A percentile compares a stretch with the other conserved stretches of the same genome.
Conservation (phyloP, 805 yeast genomes). For the Ogataea methanolica region DNA sequence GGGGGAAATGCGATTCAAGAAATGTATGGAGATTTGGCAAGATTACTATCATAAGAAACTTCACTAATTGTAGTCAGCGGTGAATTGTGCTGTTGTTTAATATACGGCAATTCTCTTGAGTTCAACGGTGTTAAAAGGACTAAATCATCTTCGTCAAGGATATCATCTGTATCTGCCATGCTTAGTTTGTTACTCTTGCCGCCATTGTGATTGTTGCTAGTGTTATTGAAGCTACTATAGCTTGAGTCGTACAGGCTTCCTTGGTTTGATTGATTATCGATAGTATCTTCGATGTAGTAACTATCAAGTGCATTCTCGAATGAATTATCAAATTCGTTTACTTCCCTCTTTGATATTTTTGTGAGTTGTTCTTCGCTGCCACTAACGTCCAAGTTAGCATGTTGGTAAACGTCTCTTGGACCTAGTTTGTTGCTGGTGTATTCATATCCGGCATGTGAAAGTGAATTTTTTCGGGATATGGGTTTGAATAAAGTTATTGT, state of each 20-base stretch:
- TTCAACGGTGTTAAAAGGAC: slow-evolving; percentile 13
- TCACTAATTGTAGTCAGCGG: slow-evolving; percentile 29
- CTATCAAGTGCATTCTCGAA: no score
- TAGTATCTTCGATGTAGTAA: no score
- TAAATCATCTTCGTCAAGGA: slow-evolving; percentile 3
- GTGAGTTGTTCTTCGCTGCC: slow-evolving; percentile 11
- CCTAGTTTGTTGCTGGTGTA: not conserved
- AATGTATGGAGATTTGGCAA: slow-evolving; percentile 10
- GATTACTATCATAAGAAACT: slow-evolving; percentile 21
- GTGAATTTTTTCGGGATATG: slow-evolving; percentile 3
- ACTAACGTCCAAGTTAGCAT: slow-evolving; percentile 11
- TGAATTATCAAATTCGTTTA: no score
- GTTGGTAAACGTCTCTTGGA: slow-evolving; percentile 1
- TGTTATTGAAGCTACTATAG: not conserved
- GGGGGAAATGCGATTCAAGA: not conserved
- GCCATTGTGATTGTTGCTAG: slow-evolving; percentile 1
- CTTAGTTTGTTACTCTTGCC: not conserved
- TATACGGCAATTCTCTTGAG: slow-evolving; percentile 8
- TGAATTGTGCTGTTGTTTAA: slow-evolving; percentile 13
- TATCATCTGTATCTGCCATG: no score
- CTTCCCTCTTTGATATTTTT: no score
- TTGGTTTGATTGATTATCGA: no score
- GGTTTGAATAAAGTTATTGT: slow-evolving; percentile 30
- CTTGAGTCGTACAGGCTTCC: no score
- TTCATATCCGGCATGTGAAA: no score